Evolutionary conservation across 768 basidiomycete species (phyloP), one percentile per base, ranked within the genome.

Genomic region (Zangia roseola): DNA sequence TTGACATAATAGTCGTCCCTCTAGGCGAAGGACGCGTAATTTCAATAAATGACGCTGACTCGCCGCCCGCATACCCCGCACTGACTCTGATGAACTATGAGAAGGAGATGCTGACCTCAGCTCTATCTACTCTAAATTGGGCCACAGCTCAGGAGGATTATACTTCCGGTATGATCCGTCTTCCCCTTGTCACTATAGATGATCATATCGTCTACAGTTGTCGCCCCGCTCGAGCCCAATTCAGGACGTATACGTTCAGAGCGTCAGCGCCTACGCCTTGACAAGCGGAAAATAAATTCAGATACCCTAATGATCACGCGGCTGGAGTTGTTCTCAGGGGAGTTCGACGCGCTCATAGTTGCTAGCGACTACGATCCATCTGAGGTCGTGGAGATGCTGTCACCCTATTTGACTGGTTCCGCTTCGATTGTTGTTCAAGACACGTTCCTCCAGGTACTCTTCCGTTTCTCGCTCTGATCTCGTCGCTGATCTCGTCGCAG

Each of bases 41-140:
- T 53, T 83, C 88, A 2, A 83, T 99, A 53, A 90, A 86, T 56
- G 91, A 94, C 53, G 81, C 85, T 26, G 95, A 97, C 59, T 91
- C 89, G 12, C 94, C 95, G 6, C 95, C 97, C 7, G 87, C 92
- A 35, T 95, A 91, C 67, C 88, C 90, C 12, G 79, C 93, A 19
- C 67, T 93, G 63, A 72, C 75, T 4, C 75, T 86, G 50, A 92
- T 98, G 91, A 98, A 98, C 69, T 92, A 94, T 61, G 71, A 79
- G 13, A 71, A 78, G 33, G 74, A 80, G 37, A 60, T 71, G 10
- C 60, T 77, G n/a, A 71, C 76, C 16, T 67, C 77, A 5, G 74
- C 84, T 10, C 70, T 91, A 48, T 72, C 78, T 2, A 82, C 83
- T 0, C 69, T 98, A 17, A 97, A 97, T 65, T 99, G 95, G 95